Base-by-base conservation (phyloP, 2,329 filamentous ascomycete species). In the Epicoccum sorghinum region DNA sequence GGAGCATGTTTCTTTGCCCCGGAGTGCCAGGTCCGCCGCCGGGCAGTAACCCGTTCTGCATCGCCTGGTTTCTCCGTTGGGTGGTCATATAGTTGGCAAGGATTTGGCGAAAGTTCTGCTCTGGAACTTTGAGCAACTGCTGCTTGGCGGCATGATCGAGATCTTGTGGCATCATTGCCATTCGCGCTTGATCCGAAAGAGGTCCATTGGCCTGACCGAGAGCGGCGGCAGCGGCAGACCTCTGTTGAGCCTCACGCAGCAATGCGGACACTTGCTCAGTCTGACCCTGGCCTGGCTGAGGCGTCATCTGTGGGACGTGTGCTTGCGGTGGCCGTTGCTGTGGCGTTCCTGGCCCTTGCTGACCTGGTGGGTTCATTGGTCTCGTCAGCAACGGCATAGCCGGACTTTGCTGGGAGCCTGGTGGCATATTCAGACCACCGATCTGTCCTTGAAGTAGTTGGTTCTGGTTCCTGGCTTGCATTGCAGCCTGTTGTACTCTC, bases 301-400 rank as follows among this genome's bases (percentile, higher is more conserved):
- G 66, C 9, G 65, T 70, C 70, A 74, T 74, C 44, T 69, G 65
- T 3, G 70, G 70, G n/a, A 70, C 64, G 46, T 71, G 67, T 10
- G 66, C 64, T 47, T 74, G 70, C 25, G 69, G 71, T 5, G 68
- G 65, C 52, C 71, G 73, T 47, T 73, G 71, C 7, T 72, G 69
- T 8, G 73, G 73, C 7, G 62, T 60, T n/a, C 64, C 64, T 29
- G 60, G 56, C n/a, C 64, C 70, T 42, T 71, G 67, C 54, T 80
- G 79, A 3, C 76, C 77, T 9, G 78, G 78, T 42, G 78, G 76
- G 33, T 66, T 71, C 71, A 82, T 78, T 2, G 79, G 77, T 14
- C 77, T 73, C 29, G 77, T 82, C 22, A 82, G 71, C 73, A 79
- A 79, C 1, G 77, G 73, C 79, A 82, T 81, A 4, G 75, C 77